Conservation (phyloP, 2,329 filamentous ascomycete species). For the Diaporthe helianthi region DNA sequence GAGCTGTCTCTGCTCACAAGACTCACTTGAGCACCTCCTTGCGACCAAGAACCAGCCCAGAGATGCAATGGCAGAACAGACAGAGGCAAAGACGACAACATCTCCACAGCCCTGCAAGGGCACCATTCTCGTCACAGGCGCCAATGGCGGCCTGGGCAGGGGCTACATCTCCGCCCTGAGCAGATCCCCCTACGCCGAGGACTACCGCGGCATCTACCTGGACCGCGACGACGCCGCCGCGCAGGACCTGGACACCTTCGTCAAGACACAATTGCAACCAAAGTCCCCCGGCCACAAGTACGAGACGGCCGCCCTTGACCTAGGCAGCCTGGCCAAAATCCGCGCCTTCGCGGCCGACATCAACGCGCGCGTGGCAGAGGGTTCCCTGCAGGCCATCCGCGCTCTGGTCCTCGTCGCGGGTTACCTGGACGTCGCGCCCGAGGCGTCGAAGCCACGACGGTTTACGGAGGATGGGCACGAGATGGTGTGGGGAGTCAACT, state of each 20-base stretch:
- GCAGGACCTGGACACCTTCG: constrained; percentile 38
- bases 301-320: constrained; percentile 45
- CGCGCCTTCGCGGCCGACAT: constrained; percentile 40
- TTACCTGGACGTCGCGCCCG: constrained; percentile 38
- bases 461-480: constrained; percentile 35
- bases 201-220: constrained; percentile 46
- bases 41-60: too few relatives aligned
- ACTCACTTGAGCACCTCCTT: neutral
- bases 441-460: constrained; percentile 23
- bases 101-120: constrained; percentile 36
- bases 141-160: constrained; percentile 29
- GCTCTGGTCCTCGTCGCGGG: constrained; percentile 48
- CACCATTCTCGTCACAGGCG: constrained; percentile 27
- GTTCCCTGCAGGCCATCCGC: constrained; percentile 48
- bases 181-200: constrained; percentile 35
- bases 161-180: constrained; percentile 21
- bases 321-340: constrained; percentile 42
- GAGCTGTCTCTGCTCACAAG: neutral
- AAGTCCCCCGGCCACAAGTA: constrained; percentile 39
- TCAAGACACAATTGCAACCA: constrained; percentile 34
- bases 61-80: neutral
- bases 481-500: constrained; percentile 37
- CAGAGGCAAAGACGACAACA: neutral
- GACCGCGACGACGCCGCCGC: constrained; percentile 46
- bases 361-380: constrained; percentile 42